A percentile compares a stretch with the other conserved stretches of the same genome.
Evolutionary conservation across 2,329 filamentous ascomycete genomes (phyloP).

Genomic region (Dryadomyces quercivorus): DNA sequence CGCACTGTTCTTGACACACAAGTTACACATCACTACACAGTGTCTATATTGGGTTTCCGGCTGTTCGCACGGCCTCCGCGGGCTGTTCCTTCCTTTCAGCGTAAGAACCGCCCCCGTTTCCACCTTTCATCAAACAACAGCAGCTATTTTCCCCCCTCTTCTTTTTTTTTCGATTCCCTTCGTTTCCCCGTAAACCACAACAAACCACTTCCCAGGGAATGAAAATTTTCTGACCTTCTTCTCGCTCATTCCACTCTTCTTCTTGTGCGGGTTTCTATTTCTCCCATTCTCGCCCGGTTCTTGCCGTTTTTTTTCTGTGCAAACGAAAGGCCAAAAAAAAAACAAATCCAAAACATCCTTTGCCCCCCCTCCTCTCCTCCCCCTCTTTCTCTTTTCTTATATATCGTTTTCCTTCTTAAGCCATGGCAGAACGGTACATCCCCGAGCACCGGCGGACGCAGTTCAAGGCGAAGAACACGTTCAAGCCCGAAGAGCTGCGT

Average conservation of each 20-base stretch:
- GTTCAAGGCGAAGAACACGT: slow-evolving; percentile 99
- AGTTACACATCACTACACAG: not conserved
- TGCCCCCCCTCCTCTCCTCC: not conserved
- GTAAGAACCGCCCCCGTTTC: slow-evolving; percentile 4
- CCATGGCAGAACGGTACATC: slow-evolving; percentile 98
- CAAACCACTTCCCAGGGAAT: not conserved
- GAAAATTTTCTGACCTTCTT: not conserved
- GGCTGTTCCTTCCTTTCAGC: slow-evolving; percentile 8
- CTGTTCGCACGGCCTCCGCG: not conserved
- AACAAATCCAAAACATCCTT: not conserved
- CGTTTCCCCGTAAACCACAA: slow-evolving; percentile 1
- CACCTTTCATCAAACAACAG: slow-evolving; percentile 5
- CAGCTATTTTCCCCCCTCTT: not conserved
- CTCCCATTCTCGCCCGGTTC: slow-evolving; percentile 1
- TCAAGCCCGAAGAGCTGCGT: slow-evolving; percentile 97
- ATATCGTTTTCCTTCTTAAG: slow-evolving; percentile 20
- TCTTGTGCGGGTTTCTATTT: not conserved
- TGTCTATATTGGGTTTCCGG: not conserved
- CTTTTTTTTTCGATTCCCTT: not conserved
- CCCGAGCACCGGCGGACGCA: slow-evolving; percentile 97
- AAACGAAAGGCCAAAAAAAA: slow-evolving; percentile 3
- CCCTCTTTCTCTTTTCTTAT: not conserved
- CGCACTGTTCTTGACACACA: not conserved
- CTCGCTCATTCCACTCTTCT: not conserved
- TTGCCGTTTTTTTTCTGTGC: not conserved